Evolutionary conservation across 2,329 filamentous ascomycete genomes (phyloP).

Genomic region (Tolypocladium cylindrosporum): DNA sequence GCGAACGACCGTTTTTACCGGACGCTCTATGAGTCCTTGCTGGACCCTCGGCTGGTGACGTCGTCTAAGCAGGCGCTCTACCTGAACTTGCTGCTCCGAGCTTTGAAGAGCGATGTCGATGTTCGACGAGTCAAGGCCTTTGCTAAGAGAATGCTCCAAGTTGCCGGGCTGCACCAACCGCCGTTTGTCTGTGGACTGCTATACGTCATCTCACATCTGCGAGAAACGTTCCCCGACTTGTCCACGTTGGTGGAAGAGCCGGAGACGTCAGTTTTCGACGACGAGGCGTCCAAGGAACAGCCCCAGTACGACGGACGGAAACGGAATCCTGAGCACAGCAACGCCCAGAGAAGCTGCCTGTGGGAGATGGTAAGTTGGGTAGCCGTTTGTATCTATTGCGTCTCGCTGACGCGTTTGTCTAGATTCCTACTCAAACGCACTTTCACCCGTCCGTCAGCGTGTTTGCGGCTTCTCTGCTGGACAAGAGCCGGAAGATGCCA

Average conservation of each 20-base stretch:
- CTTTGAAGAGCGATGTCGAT: conserved; percentile 84
- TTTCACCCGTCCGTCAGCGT: conserved; percentile 90
- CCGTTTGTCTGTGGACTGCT: conserved; percentile 90
- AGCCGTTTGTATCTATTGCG: not conserved
- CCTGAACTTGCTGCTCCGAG: conserved; percentile 80
- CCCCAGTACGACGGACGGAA: conserved; percentile 75
- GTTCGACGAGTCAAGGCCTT: conserved; percentile 91
- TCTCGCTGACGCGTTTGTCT: conserved; percentile 4
- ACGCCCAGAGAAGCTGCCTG: conserved; percentile 84
- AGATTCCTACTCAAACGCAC: conserved; percentile 44
- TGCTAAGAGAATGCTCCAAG: conserved; percentile 82
- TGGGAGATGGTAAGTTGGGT: conserved; percentile 68
- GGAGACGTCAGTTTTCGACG: conserved; percentile 57
- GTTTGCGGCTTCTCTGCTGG: conserved; percentile 64
- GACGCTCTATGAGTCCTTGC: conserved; percentile 86
- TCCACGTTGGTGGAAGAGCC: conserved; percentile 69
- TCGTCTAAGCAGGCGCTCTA: conserved; percentile 96
- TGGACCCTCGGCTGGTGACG: conserved; percentile 77
- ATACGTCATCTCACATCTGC: conserved; percentile 76
- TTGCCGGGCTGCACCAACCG: conserved; percentile 80
- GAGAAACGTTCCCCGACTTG: conserved; percentile 69
- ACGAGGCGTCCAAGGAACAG: conserved; percentile 42
- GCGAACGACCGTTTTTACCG: conserved; percentile 88
- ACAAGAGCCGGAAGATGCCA: conserved; percentile 59
- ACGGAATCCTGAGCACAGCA: conserved; percentile 81